Percentiles rank a stretch among this genome's conserved stretches.
Conservation (phyloP, 176 grass and related monocot genomes). For the Metroxylon sagu region DNA sequence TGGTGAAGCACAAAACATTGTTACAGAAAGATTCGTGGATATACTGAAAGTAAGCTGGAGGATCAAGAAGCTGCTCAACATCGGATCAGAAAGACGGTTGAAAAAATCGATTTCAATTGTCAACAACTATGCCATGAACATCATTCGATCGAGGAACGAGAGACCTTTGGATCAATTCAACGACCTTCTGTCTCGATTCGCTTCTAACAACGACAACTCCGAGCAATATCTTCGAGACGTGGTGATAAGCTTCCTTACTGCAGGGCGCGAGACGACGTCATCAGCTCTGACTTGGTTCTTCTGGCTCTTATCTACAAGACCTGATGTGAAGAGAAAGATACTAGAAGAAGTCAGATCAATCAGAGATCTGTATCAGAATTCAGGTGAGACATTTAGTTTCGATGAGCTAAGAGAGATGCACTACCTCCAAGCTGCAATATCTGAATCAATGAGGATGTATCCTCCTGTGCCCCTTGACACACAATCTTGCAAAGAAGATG, state of each 20-base stretch:
- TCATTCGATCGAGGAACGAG: slow-evolving; percentile 28
- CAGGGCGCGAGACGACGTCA: slow-evolving; percentile 25
- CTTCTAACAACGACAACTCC: slow-evolving; percentile 1
- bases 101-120: slow-evolving; percentile 23
- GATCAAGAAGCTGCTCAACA: slow-evolving; percentile 43
- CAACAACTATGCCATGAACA: slow-evolving; percentile 30
- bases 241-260: slow-evolving; percentile 27
- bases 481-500: slow-evolving; percentile 18
- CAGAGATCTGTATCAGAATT: not conserved
- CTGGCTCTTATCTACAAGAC: slow-evolving; percentile 25
- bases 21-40: slow-evolving; percentile 21
- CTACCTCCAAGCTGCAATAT: slow-evolving; percentile 49
- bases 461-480: slow-evolving; percentile 28
- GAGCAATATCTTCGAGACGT: slow-evolving; percentile 31
- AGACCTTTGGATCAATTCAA: slow-evolving; percentile 11
- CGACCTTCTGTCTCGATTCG: slow-evolving; percentile 32
- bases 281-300: slow-evolving; percentile 38
- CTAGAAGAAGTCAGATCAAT: slow-evolving; percentile 17
- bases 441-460: slow-evolving; percentile 46
- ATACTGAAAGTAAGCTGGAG: slow-evolving; percentile 19
- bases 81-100: slow-evolving; percentile 25
- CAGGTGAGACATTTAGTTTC: slow-evolving; percentile 23
- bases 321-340: slow-evolving; percentile 20
- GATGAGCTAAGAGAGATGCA: slow-evolving; percentile 36
- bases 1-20: slow-evolving; percentile 34